Base-by-base conservation (phyloP, 352 stramenopile species). In the Pythium oligandrum region DNA sequence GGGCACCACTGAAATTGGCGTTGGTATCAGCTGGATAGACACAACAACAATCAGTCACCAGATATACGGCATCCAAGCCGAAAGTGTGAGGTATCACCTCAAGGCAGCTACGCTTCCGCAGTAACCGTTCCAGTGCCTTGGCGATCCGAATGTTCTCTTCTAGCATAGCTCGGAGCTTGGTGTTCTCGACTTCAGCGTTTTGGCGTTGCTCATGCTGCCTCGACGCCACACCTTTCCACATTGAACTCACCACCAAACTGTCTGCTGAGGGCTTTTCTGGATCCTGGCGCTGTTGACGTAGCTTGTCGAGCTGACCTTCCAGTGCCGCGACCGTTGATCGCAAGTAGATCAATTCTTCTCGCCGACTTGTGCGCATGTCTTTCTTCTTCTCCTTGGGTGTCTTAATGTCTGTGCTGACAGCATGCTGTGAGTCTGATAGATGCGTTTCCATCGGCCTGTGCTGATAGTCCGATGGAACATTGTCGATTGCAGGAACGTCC, bases 91-190 rank as follows among this genome's bases (percentile, higher is more conserved):
- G 12, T 40, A 3, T 2, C 35, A 63, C 49, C 56, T 53, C 56
- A 0, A 63, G 7, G 35, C 44, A 42, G 6, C 42, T 63, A 3
- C 44, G 47, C 42, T 44, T 45, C 4, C 30, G 51, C 30, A 61
- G 48, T 1, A 61, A 17, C 2, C 48, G 47, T 26, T 61, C 55
- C 26, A 61, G 34, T 6, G 47, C 10, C 36, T 55, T 61, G 31
- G 44, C 55, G 6, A 61, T 39, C 53, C 53, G 47, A 46, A 61
- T 61, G 33, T 61, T 44, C n/a, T 55, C 55, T n/a, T 61, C 39
- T 1, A 61, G 47, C 10, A 61, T 4, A 6, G 26, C 11, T 26
- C 48, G 46, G 6, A 61, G 55, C 42, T 47, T 51, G 33, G 48
- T 40, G 35, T 61, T 61, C 36, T 61, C 48, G 12, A 56, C 39